These are phyloP conservation scores for Mucor velutinosus DNA, from an alignment of 371 early-diverging fungal genomes.

Conservation along the genomic window DNA sequence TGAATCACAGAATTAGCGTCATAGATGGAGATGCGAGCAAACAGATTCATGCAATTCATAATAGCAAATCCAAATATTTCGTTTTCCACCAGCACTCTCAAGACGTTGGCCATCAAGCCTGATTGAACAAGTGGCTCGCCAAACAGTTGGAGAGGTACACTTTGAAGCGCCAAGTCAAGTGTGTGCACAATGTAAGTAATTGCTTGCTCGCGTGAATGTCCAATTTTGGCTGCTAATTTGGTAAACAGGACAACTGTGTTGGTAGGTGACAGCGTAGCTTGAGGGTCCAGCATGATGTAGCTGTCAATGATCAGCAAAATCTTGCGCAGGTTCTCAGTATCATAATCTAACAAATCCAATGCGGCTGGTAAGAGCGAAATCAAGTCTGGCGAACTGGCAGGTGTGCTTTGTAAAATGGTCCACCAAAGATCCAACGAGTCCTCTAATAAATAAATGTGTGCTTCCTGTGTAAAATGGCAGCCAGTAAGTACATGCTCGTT, in stretches of 20 bases:
- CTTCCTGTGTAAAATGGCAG: conserved; percentile 50
- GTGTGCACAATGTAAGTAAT: conserved; percentile 62
- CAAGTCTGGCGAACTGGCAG: conserved; percentile 54
- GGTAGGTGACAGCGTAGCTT: conserved; percentile 48
- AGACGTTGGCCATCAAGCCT: conserved; percentile 53
- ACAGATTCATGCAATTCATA: conserved; percentile 63
- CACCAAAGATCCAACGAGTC: conserved; percentile 90
- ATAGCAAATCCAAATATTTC: conserved; percentile 64
- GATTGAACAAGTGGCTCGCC: conserved; percentile 57
- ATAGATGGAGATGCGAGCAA: conserved; percentile 67
- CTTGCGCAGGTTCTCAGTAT: conserved; percentile 74
- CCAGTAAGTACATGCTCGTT: neutral
- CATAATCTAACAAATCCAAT: conserved; percentile 69
- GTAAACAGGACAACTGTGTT: conserved; percentile 49
- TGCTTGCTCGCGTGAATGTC: conserved; percentile 63
- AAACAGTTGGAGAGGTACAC: conserved; percentile 52
- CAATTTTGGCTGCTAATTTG: conserved; percentile 58
- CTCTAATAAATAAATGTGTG: conserved; percentile 83
- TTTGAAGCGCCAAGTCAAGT: conserved; percentile 60
- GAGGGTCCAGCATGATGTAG: conserved; percentile 71
- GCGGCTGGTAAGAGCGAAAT: conserved; percentile 65
- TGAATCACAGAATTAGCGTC: conserved; percentile 57
- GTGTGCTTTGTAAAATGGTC: conserved; percentile 70
- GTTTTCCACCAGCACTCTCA: conserved; percentile 56
- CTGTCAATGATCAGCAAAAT: conserved; percentile 80